Evolutionary conservation across 805 yeast species (phyloP).

Genomic region (Kodamaea kaohsiungensis): DNA sequence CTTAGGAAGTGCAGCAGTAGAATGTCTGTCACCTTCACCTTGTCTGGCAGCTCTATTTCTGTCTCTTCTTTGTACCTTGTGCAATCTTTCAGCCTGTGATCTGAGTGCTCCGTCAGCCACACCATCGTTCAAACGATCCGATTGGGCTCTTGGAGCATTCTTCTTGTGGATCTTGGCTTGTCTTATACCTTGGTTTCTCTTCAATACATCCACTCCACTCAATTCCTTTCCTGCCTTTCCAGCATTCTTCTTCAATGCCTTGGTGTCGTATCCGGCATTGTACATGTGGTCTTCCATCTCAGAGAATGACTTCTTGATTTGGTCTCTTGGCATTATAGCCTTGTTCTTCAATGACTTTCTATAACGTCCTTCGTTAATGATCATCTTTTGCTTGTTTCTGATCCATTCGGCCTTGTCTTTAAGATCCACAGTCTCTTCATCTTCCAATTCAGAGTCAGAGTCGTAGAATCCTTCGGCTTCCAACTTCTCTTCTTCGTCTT

Average conservation of each 20-base stretch:
- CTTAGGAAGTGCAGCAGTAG: constrained; percentile 82
- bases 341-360: constrained; percentile 85
- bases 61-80: constrained; percentile 88
- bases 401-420: constrained; percentile 92
- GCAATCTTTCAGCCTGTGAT: constrained; percentile 82
- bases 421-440: constrained; percentile 50
- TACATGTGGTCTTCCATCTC: constrained; percentile 91
- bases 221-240: constrained; percentile 41
- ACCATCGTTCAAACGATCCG: constrained; percentile 86
- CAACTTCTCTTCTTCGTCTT: constrained; percentile 94
- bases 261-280: constrained; percentile 84
- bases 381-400: constrained; percentile 90
- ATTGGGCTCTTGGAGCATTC: constrained; percentile 56
- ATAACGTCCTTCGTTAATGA: constrained; percentile 85
- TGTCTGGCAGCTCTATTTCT: constrained; percentile 89
- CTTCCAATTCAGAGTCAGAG: constrained; percentile 71
- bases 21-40: constrained; percentile 96
- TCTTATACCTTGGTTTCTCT: constrained; percentile 49
- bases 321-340: constrained; percentile 89
- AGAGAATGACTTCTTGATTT: constrained; percentile 68
- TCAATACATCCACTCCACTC: constrained; percentile 81
- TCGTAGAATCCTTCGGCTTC: constrained; percentile 95
- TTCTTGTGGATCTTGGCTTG: constrained; percentile 45
- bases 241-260: constrained; percentile 48
- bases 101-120: constrained; percentile 77